Percentiles rank a stretch among this genome's conserved stretches.
Evolutionary conservation across 2,329 filamentous ascomycete species (phyloP).

Genomic region (Aspergillus tamarii): DNA sequence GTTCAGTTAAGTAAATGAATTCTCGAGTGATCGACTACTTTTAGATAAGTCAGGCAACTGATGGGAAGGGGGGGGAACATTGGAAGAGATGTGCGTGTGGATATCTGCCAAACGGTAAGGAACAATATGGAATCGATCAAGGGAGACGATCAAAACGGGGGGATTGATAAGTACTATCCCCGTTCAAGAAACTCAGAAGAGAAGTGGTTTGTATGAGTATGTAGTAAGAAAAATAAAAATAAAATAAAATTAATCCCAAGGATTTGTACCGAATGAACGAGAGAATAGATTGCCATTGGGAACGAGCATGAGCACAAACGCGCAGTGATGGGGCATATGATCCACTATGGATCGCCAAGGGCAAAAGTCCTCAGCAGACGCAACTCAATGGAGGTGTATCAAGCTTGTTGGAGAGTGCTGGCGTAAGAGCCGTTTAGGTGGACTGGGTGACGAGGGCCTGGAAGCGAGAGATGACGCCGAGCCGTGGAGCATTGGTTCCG

Average conservation of each 20-base stretch:
- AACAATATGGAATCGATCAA: constrained; percentile 15
- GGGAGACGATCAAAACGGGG: neutral
- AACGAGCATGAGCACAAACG: constrained; percentile 10
- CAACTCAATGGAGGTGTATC: constrained; percentile 11
- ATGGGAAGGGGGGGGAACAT: neutral
- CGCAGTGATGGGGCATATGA: constrained; percentile 12
- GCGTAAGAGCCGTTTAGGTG: constrained; percentile 24
- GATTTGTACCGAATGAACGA: neutral
- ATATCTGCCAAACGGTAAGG: constrained; percentile 3
- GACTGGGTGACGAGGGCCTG: constrained; percentile 27
- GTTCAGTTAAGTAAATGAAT: constrained; percentile 1
- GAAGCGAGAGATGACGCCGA: constrained; percentile 33
- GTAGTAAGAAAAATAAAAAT: constrained; percentile 3
- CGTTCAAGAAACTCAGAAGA: constrained; percentile 18
- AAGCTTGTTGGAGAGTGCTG: constrained; percentile 22
- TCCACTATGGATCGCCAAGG: constrained; percentile 31
- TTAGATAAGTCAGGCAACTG: constrained; percentile 7
- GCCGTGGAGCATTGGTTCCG: constrained; percentile 24
- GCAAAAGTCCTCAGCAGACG: constrained; percentile 7
- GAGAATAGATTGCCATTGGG: neutral
- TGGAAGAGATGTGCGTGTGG: neutral
- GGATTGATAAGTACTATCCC: neutral
- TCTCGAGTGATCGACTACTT: neutral
- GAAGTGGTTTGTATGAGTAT: neutral
- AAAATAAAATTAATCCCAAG: constrained; percentile 14